phyloP scores from a whole-genome alignment of 108 stramenopile genomes.

The Cyclotella cryptica region DNA sequence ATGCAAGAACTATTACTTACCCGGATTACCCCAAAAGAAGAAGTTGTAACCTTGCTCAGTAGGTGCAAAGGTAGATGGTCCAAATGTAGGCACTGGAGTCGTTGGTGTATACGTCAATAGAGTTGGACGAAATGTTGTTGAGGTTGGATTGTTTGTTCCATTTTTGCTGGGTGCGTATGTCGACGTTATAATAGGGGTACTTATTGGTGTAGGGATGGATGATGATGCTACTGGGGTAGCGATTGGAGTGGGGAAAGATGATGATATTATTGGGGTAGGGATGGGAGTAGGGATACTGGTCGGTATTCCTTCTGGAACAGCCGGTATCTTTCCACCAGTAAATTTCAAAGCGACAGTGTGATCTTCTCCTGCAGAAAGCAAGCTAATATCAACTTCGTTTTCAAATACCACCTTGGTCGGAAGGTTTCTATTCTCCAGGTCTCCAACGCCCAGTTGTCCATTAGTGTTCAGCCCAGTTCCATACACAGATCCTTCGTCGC shows the following conservation, averaged over 20 bases:
- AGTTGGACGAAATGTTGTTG: conserved; percentile 11
- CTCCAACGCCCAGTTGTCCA: conserved; percentile 52
- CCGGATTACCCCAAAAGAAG: conserved; percentile 38
- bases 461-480: conserved; percentile 44
- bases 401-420: conserved; percentile 35
- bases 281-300: not conserved
- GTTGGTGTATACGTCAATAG: not conserved
- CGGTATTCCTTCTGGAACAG: not conserved
- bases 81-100: not conserved
- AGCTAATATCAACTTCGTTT: conserved; percentile 5
- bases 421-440: conserved; percentile 37
- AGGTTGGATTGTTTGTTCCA: no score
- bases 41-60: conserved; percentile 14
- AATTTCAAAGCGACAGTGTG: conserved; percentile 37
- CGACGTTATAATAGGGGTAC: no score
- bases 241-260: not conserved
- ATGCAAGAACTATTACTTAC: no score
- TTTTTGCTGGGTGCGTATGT: no score
- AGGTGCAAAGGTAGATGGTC: conserved; percentile 13
- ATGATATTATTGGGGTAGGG: not conserved
- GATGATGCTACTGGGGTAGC: not conserved
- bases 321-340: not conserved
- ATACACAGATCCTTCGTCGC: conserved; percentile 31
- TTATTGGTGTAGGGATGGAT: no score
- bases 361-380: conserved; percentile 47